Base-by-base conservation (phyloP, 2,329 filamentous ascomycete species). In the Colletotrichum liriopes region DNA sequence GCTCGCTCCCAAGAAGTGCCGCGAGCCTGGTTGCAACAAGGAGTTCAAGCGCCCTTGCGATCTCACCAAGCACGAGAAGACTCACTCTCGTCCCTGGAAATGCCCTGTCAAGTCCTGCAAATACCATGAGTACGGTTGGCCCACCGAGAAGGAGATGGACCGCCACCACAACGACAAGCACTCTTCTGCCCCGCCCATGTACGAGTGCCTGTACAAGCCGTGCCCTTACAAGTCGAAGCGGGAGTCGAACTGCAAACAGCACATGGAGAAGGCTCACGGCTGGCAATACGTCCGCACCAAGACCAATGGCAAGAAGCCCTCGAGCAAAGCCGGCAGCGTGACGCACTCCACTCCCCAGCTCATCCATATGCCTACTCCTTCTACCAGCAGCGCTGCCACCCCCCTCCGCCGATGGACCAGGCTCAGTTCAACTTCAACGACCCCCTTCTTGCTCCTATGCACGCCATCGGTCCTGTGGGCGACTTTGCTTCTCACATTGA, bases 41-140 rank as follows among this genome's bases (percentile, higher is more conserved):
- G 91, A 96, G 82, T 98, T 98, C 86, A 97, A 96, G 84, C 92
- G 96, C 74, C 94, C 94, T n/a, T 98, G 96, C 83, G 96, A 99
- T 81, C 86, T 98, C 71, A 98, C 95, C 76, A 98, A 98, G 87
- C 96, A 99, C 84, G 93, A 97, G 85, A 99, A 98, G 87, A 98
- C 96, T 0, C 96, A 99, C 82, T 95, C 94, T 67, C 93, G 96
- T 45, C 96, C 96, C 12, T 98, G 94, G 93, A 99, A 99, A 86
- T 99, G 96, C 83, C 89, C 91, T 8, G 86, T 94, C 29, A 79
- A 89, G 51, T 91, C 90, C 56, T 98, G 96, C 93, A 97, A 97
- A 81, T 98, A 98, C 82, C 91, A 93, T 81, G 89, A 93, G 43
- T 91, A 93, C 77, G 96, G 96, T 61, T 98, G 96, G 93, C 96